Conservation (phyloP, 495 filamentous ascomycete genomes). For the Articulospora tetracladia region DNA sequence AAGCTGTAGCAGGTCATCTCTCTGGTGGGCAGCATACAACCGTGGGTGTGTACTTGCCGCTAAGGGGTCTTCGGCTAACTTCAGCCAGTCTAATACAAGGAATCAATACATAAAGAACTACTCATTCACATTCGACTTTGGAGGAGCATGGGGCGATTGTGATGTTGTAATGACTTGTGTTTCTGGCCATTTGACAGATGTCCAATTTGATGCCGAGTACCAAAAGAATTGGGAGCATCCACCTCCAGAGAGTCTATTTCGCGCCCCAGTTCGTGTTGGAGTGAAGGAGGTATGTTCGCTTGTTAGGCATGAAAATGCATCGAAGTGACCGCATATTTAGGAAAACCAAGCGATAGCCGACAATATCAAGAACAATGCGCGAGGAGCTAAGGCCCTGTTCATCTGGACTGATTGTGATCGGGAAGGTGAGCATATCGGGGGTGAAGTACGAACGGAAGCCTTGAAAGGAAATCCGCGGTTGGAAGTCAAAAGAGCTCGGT, state of each 20-base stretch:
- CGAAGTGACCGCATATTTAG: conserved; percentile 35
- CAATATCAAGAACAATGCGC: conserved; percentile 80
- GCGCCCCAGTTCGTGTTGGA: conserved; percentile 65
- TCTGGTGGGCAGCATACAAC: conserved; percentile 67
- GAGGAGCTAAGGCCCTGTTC: conserved; percentile 64
- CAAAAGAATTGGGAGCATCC: conserved; percentile 68
- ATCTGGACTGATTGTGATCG: conserved; percentile 99
- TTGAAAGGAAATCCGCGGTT: conserved; percentile 66
- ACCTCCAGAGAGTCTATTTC: conserved; percentile 74
- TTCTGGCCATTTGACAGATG: conserved; percentile 72
- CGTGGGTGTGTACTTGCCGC: conserved; percentile 30
- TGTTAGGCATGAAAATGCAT: background rate
- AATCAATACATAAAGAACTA: conserved; percentile 91
- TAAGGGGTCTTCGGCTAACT: background rate
- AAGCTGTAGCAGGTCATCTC: conserved; percentile 86
- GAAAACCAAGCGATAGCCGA: conserved; percentile 75
- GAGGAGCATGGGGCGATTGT: conserved; percentile 73
- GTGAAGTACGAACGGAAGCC: conserved; percentile 85
- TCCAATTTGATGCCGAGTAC: conserved; percentile 67
- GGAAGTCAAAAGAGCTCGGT: conserved; percentile 79
- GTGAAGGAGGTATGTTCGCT: conserved; percentile 55
- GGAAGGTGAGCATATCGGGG: conserved; percentile 93
- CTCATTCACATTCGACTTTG: conserved; percentile 84
- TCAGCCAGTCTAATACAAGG: conserved; percentile 48
- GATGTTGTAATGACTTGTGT: conserved; percentile 91